These are phyloP conservation scores for Clausena lansium DNA, from an alignment of 345 rosid species.

Conservation along the genomic window DNA sequence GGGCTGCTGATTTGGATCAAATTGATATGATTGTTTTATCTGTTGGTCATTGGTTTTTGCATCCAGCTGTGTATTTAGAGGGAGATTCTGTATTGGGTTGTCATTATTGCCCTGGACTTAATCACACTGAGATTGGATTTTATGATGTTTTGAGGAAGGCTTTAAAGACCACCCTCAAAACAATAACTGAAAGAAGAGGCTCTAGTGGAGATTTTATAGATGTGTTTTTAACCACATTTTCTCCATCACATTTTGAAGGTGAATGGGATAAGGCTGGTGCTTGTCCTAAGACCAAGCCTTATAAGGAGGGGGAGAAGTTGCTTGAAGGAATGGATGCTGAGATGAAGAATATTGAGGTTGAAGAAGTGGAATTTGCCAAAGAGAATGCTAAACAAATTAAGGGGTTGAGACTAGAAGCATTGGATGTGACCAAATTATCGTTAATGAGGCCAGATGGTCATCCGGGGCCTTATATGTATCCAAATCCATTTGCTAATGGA, in stretches of 20 bases:
- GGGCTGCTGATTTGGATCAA: slow-evolving; percentile 62
- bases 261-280: slow-evolving; percentile 94
- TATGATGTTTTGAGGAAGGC: slow-evolving; percentile 74
- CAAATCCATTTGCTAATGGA: slow-evolving; percentile 75
- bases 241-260: slow-evolving; percentile 94
- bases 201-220: slow-evolving; percentile 22
- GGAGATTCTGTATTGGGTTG: slow-evolving; percentile 70
- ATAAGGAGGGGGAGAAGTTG: slow-evolving; percentile 51
- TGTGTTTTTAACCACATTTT: slow-evolving; percentile 67
- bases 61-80: slow-evolving; percentile 82
- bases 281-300: slow-evolving; percentile 79
- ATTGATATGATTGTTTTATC: slow-evolving; percentile 67
- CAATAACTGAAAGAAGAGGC: slow-evolving; percentile 36
- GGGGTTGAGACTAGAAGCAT: slow-evolving; percentile 52
- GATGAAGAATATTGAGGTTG: slow-evolving; percentile 62
- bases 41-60: slow-evolving; percentile 90
- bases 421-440: slow-evolving; percentile 73
- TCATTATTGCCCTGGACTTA: slow-evolving; percentile 72
- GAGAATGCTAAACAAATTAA: slow-evolving; percentile 17
- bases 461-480: slow-evolving; percentile 87
- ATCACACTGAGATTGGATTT: slow-evolving; percentile 76
- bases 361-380: slow-evolving; percentile 56
- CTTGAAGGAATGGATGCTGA: slow-evolving; percentile 80
- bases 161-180: slow-evolving; percentile 56
- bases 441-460: slow-evolving; percentile 84